Evolutionary conservation across 1,284 basidiomycete genomes (phyloP).

Genomic region (Tetrapyrgos nigripes): DNA sequence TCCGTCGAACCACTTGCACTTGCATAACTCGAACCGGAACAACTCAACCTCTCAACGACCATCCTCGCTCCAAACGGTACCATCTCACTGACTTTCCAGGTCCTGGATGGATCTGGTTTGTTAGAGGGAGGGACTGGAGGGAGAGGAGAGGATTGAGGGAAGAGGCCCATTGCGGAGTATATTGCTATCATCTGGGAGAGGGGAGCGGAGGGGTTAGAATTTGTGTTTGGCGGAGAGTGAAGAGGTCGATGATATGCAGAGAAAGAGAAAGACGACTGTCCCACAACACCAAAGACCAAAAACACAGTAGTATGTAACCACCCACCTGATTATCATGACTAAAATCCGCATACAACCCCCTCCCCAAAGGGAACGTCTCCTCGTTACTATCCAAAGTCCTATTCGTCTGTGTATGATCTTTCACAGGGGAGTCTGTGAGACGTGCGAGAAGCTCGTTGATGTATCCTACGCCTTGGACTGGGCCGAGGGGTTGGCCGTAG

Average conservation of each 20-base stretch:
- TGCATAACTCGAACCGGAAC: constrained; percentile 32
- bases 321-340: constrained; percentile 83
- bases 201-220: no score
- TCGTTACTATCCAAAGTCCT: constrained; percentile 73
- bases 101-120: constrained; percentile 42
- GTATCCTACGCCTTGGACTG: constrained; percentile 82
- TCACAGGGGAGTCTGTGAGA: constrained; percentile 65
- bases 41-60: constrained; percentile 66
- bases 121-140: constrained; percentile 44
- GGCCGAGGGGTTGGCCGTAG: constrained; percentile 71
- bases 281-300: no score
- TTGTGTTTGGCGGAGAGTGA: no score
- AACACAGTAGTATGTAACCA: no score
- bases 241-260: no score
- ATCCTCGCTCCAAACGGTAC: constrained; percentile 72
- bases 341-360: constrained; percentile 76
- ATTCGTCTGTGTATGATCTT: constrained; percentile 81
- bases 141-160: constrained; percentile 46
- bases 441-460: constrained; percentile 86
- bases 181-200: constrained; percentile 62
- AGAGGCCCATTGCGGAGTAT: constrained; percentile 76
- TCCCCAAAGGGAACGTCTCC: constrained; percentile 75
- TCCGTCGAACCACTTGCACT: constrained; percentile 15
- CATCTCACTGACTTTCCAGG: constrained; percentile 66
- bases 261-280: no score